These are phyloP conservation scores for Nemania abortiva DNA, from an alignment of 2,329 filamentous ascomycete species.

Conservation along the genomic window DNA sequence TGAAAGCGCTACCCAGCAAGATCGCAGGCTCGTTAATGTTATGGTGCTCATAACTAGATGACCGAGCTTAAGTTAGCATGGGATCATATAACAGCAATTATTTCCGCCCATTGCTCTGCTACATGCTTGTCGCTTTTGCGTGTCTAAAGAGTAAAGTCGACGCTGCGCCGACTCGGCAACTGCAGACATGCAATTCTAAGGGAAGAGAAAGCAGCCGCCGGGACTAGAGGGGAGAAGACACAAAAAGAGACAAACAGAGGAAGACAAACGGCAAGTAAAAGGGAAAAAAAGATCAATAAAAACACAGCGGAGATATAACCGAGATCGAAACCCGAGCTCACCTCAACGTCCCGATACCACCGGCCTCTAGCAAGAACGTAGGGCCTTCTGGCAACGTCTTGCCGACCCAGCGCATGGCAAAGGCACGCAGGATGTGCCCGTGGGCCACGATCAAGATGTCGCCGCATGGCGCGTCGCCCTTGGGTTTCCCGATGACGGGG, in stretches of 20 bases:
- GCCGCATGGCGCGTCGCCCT: constrained; percentile 58
- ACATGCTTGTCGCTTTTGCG: too few relatives aligned
- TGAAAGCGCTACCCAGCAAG: constrained; percentile 79
- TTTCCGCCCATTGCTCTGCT: not conserved
- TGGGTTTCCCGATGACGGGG: constrained; percentile 68
- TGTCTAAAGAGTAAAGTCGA: too few relatives aligned
- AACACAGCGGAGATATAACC: not conserved
- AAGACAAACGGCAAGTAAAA: not conserved
- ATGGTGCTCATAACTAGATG: constrained; percentile 81
- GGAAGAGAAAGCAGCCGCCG: not conserved
- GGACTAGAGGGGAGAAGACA: not conserved
- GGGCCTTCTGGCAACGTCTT: constrained; percentile 80
- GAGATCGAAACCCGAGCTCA: constrained; percentile 51
- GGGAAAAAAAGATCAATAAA: not conserved
- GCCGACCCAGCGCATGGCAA: constrained; percentile 87
- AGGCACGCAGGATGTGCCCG: constrained; percentile 87
- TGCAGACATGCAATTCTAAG: not conserved
- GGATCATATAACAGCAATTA: not conserved
- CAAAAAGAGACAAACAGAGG: not conserved
- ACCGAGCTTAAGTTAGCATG: constrained; percentile 6
- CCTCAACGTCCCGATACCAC: constrained; percentile 85
- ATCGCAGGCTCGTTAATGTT: constrained; percentile 83
- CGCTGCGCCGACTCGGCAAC: too few relatives aligned
- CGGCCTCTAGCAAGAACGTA: constrained; percentile 85
- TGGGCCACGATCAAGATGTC: constrained; percentile 88